Evolutionary conservation across 805 yeast species (phyloP).

Genomic region (Saccharomycopsis selenospora): DNA sequence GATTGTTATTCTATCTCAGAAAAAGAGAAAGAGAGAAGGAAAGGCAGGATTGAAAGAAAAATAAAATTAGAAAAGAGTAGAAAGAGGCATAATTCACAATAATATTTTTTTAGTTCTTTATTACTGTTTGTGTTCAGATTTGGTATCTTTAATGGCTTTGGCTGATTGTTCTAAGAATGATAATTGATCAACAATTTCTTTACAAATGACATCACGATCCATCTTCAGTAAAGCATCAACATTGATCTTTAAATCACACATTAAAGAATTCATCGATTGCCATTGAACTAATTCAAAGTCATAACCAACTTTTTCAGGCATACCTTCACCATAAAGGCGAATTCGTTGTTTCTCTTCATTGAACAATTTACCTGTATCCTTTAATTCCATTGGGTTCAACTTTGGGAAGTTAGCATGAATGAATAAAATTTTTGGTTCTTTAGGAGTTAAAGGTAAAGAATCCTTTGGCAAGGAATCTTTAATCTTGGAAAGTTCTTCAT

Average conservation of each 20-base stretch:
- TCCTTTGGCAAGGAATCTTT: slow-evolving; percentile 18
- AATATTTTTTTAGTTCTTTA: not conserved
- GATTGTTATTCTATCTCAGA: too few relatives aligned
- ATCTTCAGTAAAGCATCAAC: slow-evolving; percentile 39
- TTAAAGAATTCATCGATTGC: slow-evolving; percentile 46
- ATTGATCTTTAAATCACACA: slow-evolving; percentile 44
- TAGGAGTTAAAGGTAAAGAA: slow-evolving; percentile 16
- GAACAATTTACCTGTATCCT: slow-evolving; percentile 31
- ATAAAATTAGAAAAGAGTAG: too few relatives aligned
- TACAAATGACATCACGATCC: slow-evolving; percentile 38
- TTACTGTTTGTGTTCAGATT: not conserved
- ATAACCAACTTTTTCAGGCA: slow-evolving; percentile 43
- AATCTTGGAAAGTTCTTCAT: slow-evolving; percentile 9
- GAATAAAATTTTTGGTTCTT: slow-evolving; percentile 37
- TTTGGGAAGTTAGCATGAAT: slow-evolving; percentile 66
- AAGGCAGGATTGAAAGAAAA: too few relatives aligned
- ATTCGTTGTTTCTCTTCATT: slow-evolving; percentile 40
- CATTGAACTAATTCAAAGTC: slow-evolving; percentile 56
- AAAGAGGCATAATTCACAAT: too few relatives aligned
- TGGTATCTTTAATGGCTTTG: slow-evolving; percentile 30
- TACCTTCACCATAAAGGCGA: slow-evolving; percentile 53
- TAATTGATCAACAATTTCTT: slow-evolving; percentile 42
- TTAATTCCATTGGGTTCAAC: slow-evolving; percentile 52
- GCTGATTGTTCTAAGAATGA: slow-evolving; percentile 34
- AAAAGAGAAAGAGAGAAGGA: too few relatives aligned